Percentiles rank a stretch among this genome's conserved stretches.
Evolutionary conservation across 2,329 filamentous ascomycete genomes (phyloP).

Genomic region (Onygenales sp.): DNA sequence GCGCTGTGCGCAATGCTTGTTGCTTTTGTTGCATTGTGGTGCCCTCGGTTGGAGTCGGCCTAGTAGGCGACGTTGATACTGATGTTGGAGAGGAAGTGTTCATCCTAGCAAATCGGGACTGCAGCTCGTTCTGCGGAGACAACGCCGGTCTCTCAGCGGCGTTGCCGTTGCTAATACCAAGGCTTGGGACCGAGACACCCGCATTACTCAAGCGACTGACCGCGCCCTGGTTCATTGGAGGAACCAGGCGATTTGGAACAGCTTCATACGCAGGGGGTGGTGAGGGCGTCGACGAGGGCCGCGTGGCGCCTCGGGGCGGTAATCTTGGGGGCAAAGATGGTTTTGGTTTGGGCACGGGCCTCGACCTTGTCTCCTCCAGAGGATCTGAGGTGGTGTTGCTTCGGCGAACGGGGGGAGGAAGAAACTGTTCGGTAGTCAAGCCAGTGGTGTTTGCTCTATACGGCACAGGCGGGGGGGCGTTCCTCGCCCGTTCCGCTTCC

Average conservation of each 20-base stretch:
- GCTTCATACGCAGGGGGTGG: constrained; percentile 40
- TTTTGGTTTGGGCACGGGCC: constrained; percentile 30
- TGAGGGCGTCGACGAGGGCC: constrained; percentile 33
- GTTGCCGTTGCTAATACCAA: constrained; percentile 54
- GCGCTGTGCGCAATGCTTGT: constrained; percentile 52
- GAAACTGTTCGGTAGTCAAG: constrained; percentile 57
- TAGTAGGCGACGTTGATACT: constrained; percentile 17
- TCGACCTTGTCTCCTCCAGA: constrained; percentile 17
- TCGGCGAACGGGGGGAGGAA: constrained; percentile 56
- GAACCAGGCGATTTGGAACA: constrained; percentile 17
- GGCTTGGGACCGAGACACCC: constrained; percentile 66
- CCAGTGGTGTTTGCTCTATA: constrained; percentile 64
- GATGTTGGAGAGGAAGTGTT: constrained; percentile 27
- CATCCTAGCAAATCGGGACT: constrained; percentile 55
- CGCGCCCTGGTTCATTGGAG: constrained; percentile 48
- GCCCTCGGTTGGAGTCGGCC: constrained; percentile 22
- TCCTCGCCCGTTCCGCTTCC: constrained; percentile 26
- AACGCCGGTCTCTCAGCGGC: constrained; percentile 22
- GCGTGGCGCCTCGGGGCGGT: constrained; percentile 57
- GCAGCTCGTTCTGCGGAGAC: constrained; percentile 54
- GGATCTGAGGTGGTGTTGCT: constrained; percentile 18
- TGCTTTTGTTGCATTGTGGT: constrained; percentile 47
- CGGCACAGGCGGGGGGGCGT: constrained; percentile 48
- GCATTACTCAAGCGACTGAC: constrained; percentile 58
- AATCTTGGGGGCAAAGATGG: constrained; percentile 58